These are phyloP conservation scores for Boletus reticulatus DNA, from an alignment of 768 basidiomycete genomes.

Conservation along the genomic window DNA sequence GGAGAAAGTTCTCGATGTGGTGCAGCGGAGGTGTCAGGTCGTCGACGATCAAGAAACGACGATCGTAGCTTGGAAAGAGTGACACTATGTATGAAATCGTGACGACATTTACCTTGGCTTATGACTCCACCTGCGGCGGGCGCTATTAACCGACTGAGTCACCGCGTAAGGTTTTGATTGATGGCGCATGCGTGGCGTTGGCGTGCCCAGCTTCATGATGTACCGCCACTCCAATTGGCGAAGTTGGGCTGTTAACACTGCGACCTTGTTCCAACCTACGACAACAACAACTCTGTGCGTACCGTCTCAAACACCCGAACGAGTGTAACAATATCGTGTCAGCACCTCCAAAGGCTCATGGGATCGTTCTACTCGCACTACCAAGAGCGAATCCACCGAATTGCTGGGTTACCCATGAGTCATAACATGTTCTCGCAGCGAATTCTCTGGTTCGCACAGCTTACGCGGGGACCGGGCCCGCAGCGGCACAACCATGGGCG, in stretches of 20 bases:
- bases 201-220: constrained; percentile 21
- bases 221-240: constrained; percentile 19
- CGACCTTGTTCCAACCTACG: constrained; percentile 25
- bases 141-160: neutral
- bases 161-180: constrained; percentile 15
- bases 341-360: neutral
- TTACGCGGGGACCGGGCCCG: constrained; percentile 21
- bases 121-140: neutral
- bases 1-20: constrained; percentile 78
- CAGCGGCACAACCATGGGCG: constrained; percentile 13
- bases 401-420: neutral
- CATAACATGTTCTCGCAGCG: neutral
- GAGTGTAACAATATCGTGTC: constrained; percentile 1
- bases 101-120: neutral
- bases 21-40: constrained; percentile 62
- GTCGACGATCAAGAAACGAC: constrained; percentile 46
- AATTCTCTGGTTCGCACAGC: constrained; percentile 19
- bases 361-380: neutral
- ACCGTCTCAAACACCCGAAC: constrained; percentile 10
- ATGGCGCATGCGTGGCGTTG: constrained; percentile 25
- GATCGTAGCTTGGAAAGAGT: constrained; percentile 23
- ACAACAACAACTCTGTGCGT: constrained; percentile 10
- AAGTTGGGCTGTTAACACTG: constrained; percentile 22
- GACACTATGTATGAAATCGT: neutral
- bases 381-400: neutral